Percentiles rank a stretch among this genome's conserved stretches.
phyloP scores from a whole-genome alignment of 1,284 basidiomycete species.

The Moniliophthora roreri region DNA sequence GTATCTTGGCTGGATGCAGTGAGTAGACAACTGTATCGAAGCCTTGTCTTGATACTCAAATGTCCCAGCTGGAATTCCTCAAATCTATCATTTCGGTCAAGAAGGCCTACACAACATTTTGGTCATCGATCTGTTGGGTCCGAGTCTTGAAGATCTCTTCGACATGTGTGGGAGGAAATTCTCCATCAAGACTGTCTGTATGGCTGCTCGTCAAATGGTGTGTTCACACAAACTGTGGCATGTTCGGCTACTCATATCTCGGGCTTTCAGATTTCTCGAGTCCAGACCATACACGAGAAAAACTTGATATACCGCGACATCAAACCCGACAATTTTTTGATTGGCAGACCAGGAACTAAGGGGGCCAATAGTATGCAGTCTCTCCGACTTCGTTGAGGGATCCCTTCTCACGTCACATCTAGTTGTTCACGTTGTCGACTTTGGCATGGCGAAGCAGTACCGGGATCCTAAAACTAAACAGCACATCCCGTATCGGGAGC shows the following conservation, averaged over 20 bases:
- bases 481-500: slow-evolving; percentile 95
- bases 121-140: slow-evolving; percentile 93
- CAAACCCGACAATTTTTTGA: slow-evolving; percentile 97
- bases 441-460: slow-evolving; percentile 98
- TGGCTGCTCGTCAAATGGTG: slow-evolving; percentile 97
- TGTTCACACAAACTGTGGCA: not conserved
- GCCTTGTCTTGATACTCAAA: slow-evolving; percentile 15
- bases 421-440: slow-evolving; percentile 77
- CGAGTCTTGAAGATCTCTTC: slow-evolving; percentile 92
- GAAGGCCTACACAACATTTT: slow-evolving; percentile 98
- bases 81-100: slow-evolving; percentile 97
- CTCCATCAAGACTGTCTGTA: slow-evolving; percentile 93
- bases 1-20: slow-evolving; percentile 92
- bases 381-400: slow-evolving; percentile 6
- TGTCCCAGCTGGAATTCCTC: slow-evolving; percentile 79
- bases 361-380: slow-evolving; percentile 64
- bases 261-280: slow-evolving; percentile 70
- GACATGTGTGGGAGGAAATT: slow-evolving; percentile 97
- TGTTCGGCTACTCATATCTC: not conserved
- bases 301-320: slow-evolving; percentile 98
- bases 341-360: slow-evolving; percentile 89
- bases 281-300: slow-evolving; percentile 96
- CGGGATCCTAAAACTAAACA: slow-evolving; percentile 96
- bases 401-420: not conserved
- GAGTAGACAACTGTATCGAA: slow-evolving; percentile 37